Percentiles rank a stretch among this genome's conserved stretches.
phyloP scores from a whole-genome alignment of 1,284 basidiomycete species.

The Cutaneotrichosporon arboriforme region DNA sequence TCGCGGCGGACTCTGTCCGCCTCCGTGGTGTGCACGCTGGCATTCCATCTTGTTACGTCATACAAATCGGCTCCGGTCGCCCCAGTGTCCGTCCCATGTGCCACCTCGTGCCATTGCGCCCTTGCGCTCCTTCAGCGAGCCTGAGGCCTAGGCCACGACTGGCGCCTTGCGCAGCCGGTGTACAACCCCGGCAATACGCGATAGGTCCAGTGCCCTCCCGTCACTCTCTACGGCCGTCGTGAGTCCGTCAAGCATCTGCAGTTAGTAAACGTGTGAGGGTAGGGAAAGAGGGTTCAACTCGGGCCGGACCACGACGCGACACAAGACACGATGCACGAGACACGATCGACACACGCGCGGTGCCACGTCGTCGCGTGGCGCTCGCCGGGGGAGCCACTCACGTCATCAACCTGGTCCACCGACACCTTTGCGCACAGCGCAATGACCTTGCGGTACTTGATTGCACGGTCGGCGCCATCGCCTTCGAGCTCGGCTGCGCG shows the following conservation, averaged over 20 bases:
- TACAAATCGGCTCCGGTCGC: not conserved
- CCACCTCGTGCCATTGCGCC: not conserved
- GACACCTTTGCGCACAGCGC: slow-evolving; percentile 82
- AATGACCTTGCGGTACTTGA: slow-evolving; percentile 84
- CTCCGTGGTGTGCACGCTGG: not conserved
- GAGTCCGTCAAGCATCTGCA: slow-evolving; percentile 78
- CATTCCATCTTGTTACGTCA: not conserved
- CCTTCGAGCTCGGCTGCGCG: slow-evolving; percentile 67
- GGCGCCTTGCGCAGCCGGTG: slow-evolving; percentile 27
- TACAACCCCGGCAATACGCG: slow-evolving; percentile 82
- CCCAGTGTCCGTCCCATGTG: not conserved
- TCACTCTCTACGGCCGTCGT: slow-evolving; percentile 86
- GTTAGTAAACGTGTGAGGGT: slow-evolving; percentile 5
- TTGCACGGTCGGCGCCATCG: slow-evolving; percentile 75
- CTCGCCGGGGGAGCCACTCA: too few relatives aligned
- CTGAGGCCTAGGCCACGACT: not conserved
- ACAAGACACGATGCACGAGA: not conserved
- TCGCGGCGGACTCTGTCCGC: not conserved
- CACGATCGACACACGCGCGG: too few relatives aligned
- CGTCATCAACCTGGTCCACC: slow-evolving; percentile 80
- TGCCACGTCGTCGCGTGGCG: not conserved
- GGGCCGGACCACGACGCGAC: not conserved
- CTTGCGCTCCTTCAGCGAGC: not conserved
- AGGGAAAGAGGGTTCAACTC: not conserved
- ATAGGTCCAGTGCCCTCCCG: slow-evolving; percentile 73